phyloP scores from a whole-genome alignment of 2,329 filamentous ascomycete genomes.

The Chaetomiaceae sp. region DNA sequence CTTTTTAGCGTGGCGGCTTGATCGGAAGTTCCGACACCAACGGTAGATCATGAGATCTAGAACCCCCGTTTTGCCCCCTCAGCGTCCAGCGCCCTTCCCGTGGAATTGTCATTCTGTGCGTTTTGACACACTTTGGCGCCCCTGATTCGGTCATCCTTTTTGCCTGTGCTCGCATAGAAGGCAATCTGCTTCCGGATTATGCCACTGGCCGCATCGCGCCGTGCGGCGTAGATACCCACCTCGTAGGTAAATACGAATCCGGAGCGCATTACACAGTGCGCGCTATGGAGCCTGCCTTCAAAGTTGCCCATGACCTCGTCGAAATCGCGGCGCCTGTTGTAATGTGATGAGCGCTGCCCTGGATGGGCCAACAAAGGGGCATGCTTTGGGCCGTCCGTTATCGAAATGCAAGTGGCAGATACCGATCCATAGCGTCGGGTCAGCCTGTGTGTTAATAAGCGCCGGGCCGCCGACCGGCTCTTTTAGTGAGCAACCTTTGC shows the following conservation, averaged over 20 bases:
- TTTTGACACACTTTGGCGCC: neutral
- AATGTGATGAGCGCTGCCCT: too few species aligned
- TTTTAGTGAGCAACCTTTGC: too few species aligned
- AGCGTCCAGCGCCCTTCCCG: neutral
- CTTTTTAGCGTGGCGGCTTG: neutral
- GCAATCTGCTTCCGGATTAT: slow-evolving; percentile 6
- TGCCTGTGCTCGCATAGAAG: neutral
- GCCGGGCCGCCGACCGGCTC: too few species aligned
- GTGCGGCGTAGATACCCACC: neutral
- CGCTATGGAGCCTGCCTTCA: neutral
- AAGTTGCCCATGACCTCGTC: too few species aligned
- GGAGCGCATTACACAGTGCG: slow-evolving; percentile 7
- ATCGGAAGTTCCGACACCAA: neutral
- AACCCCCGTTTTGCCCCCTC: slow-evolving; percentile 2
- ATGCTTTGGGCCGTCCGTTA: too few species aligned
- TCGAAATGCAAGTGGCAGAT: too few species aligned
- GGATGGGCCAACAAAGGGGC: too few species aligned
- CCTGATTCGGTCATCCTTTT: neutral
- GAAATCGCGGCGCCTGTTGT: too few species aligned
- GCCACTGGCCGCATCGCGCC: neutral
- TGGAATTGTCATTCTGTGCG: neutral
- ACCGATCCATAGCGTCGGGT: too few species aligned
- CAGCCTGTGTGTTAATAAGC: too few species aligned
- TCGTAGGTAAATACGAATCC: neutral
- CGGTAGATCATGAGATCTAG: slow-evolving; percentile 5